phyloP scores from a whole-genome alignment of 441 rosid genomes.

The Croton setiger region DNA sequence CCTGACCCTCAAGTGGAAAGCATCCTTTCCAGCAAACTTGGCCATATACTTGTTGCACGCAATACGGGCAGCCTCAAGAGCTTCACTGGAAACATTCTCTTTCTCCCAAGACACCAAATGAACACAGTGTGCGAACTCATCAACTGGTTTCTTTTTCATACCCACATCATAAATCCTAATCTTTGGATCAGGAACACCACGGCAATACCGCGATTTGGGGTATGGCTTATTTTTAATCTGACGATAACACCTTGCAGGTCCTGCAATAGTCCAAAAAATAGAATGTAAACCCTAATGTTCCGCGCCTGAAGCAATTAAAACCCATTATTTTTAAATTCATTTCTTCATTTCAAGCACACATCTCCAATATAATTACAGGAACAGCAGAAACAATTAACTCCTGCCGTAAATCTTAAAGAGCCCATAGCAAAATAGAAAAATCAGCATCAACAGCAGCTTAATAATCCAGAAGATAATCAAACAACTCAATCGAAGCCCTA shows the following conservation, averaged over 20 bases:
- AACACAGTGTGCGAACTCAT: slow-evolving; percentile 88
- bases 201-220: slow-evolving; percentile 77
- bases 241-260: slow-evolving; percentile 92
- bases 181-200: slow-evolving; percentile 92
- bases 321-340: not conserved
- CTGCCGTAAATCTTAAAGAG: too few species aligned
- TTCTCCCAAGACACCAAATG: slow-evolving; percentile 94
- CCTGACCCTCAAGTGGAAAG: slow-evolving; percentile 83
- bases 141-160: slow-evolving; percentile 90
- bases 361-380: too few species aligned
- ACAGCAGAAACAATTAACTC: too few species aligned
- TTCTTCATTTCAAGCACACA: not conserved
- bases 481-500: not conserved
- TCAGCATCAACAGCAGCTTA: not conserved
- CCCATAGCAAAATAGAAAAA: too few species aligned
- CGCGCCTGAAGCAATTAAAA: too few species aligned
- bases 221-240: slow-evolving; percentile 90
- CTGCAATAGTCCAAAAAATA: slow-evolving; percentile 26
- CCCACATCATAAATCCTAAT: slow-evolving; percentile 93
- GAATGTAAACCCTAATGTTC: not conserved
- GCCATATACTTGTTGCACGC: slow-evolving; percentile 96
- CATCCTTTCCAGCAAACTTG: slow-evolving; percentile 83
- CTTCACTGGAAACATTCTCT: slow-evolving; percentile 88
- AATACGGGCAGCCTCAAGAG: slow-evolving; percentile 88
- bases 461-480: not conserved